A percentile compares a stretch with the other conserved stretches of the same genome.
Evolutionary conservation across 2,329 filamentous ascomycete species (phyloP).

Genomic region (Xylogone sp.): DNA sequence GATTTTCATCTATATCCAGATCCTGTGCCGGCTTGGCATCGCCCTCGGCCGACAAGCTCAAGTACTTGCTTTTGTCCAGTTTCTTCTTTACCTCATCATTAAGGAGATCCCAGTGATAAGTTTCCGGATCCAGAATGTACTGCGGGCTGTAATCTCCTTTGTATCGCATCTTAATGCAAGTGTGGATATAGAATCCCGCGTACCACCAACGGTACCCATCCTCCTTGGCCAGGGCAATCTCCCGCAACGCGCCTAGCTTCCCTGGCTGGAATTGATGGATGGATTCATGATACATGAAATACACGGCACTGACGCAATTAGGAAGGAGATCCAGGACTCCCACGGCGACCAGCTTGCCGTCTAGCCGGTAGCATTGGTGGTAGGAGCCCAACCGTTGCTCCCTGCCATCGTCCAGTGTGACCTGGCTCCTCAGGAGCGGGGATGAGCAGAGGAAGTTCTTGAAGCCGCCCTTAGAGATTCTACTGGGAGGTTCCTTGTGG

Average conservation of each 20-base stretch:
- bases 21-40: neutral
- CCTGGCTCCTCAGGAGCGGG: conserved; percentile 47
- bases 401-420: conserved; percentile 46
- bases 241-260: conserved; percentile 70
- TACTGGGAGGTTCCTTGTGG: conserved; percentile 60
- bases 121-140: conserved; percentile 67
- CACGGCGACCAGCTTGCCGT: conserved; percentile 71
- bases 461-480: conserved; percentile 61
- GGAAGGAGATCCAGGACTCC: conserved; percentile 75
- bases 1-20: neutral
- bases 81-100: conserved; percentile 49
- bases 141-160: conserved; percentile 77
- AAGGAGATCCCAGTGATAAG: conserved; percentile 58
- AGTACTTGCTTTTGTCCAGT: conserved; percentile 22
- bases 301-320: conserved; percentile 74
- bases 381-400: conserved; percentile 64
- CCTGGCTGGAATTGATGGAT: conserved; percentile 67
- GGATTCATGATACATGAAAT: conserved; percentile 77
- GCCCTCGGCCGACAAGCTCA: conserved; percentile 17
- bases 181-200: conserved; percentile 78
- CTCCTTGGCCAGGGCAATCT: conserved; percentile 68
- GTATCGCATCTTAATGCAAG: conserved; percentile 78
- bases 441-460: conserved; percentile 71
- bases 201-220: conserved; percentile 76
- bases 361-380: conserved; percentile 78